A percentile compares a stretch with the other conserved stretches of the same genome.
These are phyloP conservation scores for Clathrus columnatus DNA, from an alignment of 768 basidiomycete species.

Conservation along the genomic window DNA sequence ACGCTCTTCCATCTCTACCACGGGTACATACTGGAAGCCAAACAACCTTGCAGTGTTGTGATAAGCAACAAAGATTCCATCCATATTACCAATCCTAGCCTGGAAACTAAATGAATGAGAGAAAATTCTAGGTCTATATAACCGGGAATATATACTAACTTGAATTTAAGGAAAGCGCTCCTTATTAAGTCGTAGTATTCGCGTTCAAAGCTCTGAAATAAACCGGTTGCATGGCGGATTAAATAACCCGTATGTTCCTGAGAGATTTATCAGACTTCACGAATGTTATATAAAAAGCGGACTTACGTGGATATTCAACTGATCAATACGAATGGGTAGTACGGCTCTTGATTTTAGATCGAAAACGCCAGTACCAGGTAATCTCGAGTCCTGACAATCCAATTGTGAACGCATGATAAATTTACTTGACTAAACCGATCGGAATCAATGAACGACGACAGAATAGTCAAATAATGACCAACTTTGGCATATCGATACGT, in stretches of 20 bases:
- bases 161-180: slow-evolving; percentile 91
- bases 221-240: slow-evolving; percentile 55
- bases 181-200: slow-evolving; percentile 95
- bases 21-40: slow-evolving; percentile 88
- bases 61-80: slow-evolving; percentile 83
- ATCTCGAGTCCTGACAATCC: slow-evolving; percentile 69
- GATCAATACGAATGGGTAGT: slow-evolving; percentile 73
- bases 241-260: slow-evolving; percentile 77
- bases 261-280: neutral
- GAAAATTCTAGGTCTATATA: slow-evolving; percentile 1
- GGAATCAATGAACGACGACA: neutral
- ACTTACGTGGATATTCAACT: slow-evolving; percentile 67
- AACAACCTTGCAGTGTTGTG: slow-evolving; percentile 83
- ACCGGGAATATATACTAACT: slow-evolving; percentile 33
- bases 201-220: slow-evolving; percentile 73
- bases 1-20: slow-evolving; percentile 79
- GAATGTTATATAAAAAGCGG: neutral
- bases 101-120: slow-evolving; percentile 59
- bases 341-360: slow-evolving; percentile 95
- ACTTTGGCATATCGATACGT: slow-evolving; percentile 87
- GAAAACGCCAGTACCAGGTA: slow-evolving; percentile 89
- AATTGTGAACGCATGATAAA: slow-evolving; percentile 94
- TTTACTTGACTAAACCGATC: slow-evolving; percentile 24
- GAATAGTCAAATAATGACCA: slow-evolving; percentile 10
- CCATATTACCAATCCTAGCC: slow-evolving; percentile 94